Percentiles rank a stretch among this genome's conserved stretches.
Conservation (phyloP, 495 filamentous ascomycete genomes). For the Paragyromitra xinjiangensis region DNA sequence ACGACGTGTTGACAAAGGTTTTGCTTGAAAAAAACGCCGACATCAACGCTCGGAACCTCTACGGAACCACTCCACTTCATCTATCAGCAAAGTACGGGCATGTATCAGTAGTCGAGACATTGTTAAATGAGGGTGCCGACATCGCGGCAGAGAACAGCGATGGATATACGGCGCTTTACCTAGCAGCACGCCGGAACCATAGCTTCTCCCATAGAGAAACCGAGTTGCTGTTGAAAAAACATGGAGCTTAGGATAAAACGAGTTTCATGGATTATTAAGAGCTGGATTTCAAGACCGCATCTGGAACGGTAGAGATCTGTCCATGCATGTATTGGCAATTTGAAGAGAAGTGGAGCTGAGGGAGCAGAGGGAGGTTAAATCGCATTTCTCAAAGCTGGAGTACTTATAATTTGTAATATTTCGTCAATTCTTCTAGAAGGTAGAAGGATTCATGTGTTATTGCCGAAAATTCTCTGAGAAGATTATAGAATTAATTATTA, state of each 20-base stretch:
- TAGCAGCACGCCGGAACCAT: slow-evolving; percentile 15
- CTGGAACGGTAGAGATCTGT: background rate
- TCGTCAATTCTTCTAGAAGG: no score
- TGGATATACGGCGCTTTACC: slow-evolving; percentile 25
- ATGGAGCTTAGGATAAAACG: slow-evolving; percentile 1
- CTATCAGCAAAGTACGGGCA: slow-evolving; percentile 29
- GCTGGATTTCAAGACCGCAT: background rate
- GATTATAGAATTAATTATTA: no score
- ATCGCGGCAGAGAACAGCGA: slow-evolving; percentile 14
- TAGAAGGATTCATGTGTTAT: no score
- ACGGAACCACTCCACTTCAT: slow-evolving; percentile 46
- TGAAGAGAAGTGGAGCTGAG: no score
- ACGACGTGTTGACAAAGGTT: slow-evolving; percentile 27
- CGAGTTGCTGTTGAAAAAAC: slow-evolving; percentile 5
- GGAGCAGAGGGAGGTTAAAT: no score
- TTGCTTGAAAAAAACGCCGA: slow-evolving; percentile 43
- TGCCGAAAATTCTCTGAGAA: background rate
- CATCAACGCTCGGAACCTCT: slow-evolving; percentile 39
- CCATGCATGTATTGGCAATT: no score
- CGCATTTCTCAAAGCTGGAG: no score
- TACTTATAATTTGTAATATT: no score
- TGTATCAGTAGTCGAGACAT: slow-evolving; percentile 18
- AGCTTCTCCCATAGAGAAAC: background rate
- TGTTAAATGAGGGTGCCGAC: slow-evolving; percentile 28
- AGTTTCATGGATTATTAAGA: background rate